These are phyloP conservation scores for Solanum chaucha DNA, from an alignment of 257 asterid species.

Conservation along the genomic window DNA sequence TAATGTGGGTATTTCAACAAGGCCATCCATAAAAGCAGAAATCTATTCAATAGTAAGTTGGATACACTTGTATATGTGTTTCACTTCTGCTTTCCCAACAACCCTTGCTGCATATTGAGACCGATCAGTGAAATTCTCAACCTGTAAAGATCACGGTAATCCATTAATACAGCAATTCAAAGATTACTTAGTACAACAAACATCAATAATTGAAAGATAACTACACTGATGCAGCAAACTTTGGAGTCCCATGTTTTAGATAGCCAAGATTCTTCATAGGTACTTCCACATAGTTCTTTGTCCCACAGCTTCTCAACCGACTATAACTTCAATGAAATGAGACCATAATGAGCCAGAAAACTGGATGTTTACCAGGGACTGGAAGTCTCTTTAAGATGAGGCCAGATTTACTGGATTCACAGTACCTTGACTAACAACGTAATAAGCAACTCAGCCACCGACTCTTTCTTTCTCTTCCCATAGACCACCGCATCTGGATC, in stretches of 20 bases:
- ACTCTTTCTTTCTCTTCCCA: no score
- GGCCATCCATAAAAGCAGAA: constrained; percentile 48
- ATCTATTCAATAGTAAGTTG: constrained; percentile 29
- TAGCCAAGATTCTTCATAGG: constrained; percentile 59
- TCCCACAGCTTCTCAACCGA: constrained; percentile 79
- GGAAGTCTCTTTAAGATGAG: no score
- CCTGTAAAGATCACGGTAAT: constrained; percentile 28
- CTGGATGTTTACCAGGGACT: no score
- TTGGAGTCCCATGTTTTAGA: constrained; percentile 74
- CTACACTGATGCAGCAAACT: constrained; percentile 73
- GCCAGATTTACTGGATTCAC: no score
- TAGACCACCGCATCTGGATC: no score
- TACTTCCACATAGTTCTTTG: constrained; percentile 81
- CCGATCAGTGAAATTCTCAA: constrained; percentile 76
- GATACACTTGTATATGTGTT: constrained; percentile 55
- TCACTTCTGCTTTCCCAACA: constrained; percentile 53
- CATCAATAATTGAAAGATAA: neutral
- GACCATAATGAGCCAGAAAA: neutral
- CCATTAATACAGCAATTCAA: neutral
- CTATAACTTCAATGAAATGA: constrained; percentile 45
- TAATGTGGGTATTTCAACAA: constrained; percentile 29
- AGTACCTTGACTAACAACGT: no score
- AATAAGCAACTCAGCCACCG: no score
- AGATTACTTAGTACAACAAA: neutral
- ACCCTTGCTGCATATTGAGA: constrained; percentile 85